Evolutionary conservation across 176 grass and related monocot species (phyloP), one percentile per base, ranked within the genome.

Genomic region (Panicum miliaceum): DNA sequence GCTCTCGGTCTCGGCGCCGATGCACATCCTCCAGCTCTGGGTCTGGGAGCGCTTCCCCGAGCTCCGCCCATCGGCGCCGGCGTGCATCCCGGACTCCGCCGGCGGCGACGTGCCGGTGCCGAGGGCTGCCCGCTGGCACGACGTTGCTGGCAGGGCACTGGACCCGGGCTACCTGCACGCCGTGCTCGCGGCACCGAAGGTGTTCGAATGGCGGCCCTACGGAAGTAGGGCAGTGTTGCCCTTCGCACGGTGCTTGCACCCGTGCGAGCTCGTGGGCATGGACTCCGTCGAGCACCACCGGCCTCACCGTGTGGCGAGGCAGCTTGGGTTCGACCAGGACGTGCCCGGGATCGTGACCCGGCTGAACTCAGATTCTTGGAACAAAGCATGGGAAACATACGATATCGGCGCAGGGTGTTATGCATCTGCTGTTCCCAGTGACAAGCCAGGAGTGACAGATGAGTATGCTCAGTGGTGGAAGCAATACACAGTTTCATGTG

Each of bases 261-360:
- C 76, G 54, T 86, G 73, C 25, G 90, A 89, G 75, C 75, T 92
- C 8, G 74, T 89, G 6, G 83, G 83, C 13, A 29, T 92, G 20
- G n/a, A 83, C 32, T 53, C 40, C 62, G 25, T 89, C 5, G 83
- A 92, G 79, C 68, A 63, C 16, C 80, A 92, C 66, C 61, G 67
- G 0, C 93, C 90, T 5, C 88, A 92, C 37, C 84, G 90, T 50
- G 90, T 92, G 1, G 73, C 93, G 41, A 94, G 89, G 93, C 87
- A 94, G 84, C 86, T 92, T 12, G 88, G 93, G 0, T 88, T 95
- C 15, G 88, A 95, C 82, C 90, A 95, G 77, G 93, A 95, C 23
- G 51, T 95, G 25, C 93, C 93, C 0, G 59, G 77, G 25, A 41
- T 34, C 10, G 57, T 92, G 38, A 23, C 53, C 60, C 71, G 79